These are phyloP conservation scores for Begonia loranthoides DNA, from an alignment of 306 rosid genomes.

Conservation along the genomic window DNA sequence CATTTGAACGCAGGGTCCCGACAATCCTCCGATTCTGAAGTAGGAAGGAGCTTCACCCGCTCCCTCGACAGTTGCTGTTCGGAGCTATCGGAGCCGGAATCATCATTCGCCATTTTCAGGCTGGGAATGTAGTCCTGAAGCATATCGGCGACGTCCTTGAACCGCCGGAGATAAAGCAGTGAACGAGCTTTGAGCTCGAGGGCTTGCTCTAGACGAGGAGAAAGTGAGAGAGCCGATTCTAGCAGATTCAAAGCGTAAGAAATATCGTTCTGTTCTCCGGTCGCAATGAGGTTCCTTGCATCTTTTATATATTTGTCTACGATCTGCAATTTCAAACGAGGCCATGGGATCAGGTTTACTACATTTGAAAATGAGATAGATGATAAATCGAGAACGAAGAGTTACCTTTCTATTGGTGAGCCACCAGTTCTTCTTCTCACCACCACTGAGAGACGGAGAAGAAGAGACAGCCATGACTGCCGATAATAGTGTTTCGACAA, in stretches of 20 bases:
- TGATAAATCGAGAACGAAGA: not conserved
- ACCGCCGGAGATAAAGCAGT: conserved; percentile 58
- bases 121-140: conserved; percentile 94
- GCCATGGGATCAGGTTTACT: not conserved
- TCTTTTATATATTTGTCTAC: conserved; percentile 70
- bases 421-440: conserved; percentile 96
- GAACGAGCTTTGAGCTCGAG: conserved; percentile 76
- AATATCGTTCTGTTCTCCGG: conserved; percentile 55
- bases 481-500: conserved; percentile 3
- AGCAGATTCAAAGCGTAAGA: conserved; percentile 52
- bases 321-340: conserved; percentile 24
- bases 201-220: conserved; percentile 65
- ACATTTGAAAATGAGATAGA: not conserved
- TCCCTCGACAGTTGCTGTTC: conserved; percentile 58
- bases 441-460: conserved; percentile 26
- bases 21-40: conserved; percentile 12
- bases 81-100: conserved; percentile 39
- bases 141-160: conserved; percentile 85
- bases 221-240: conserved; percentile 69
- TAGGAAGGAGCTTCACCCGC: conserved; percentile 58
- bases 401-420: conserved; percentile 69
- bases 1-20: conserved; percentile 73
- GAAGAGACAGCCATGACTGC: conserved; percentile 41
- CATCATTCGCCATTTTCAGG: conserved; percentile 53
- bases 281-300: conserved; percentile 55